Conservation (phyloP, 139 green algal species). For the Chlamydomonas applanata region DNA sequence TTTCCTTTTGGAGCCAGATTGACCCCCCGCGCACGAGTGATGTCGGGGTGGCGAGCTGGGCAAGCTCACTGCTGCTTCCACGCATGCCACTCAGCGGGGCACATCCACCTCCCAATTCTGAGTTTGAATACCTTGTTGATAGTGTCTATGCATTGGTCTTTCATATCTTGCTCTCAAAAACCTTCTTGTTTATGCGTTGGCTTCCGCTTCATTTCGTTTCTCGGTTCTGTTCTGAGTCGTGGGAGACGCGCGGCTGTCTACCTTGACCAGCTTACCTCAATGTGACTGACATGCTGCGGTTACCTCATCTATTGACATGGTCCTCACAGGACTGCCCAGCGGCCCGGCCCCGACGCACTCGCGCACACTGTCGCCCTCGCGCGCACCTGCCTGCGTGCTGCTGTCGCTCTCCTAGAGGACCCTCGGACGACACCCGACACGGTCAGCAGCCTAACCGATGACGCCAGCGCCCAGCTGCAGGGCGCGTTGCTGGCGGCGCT, state of each 20-base stretch:
- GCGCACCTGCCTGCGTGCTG: neutral
- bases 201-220: too few species aligned
- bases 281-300: too few species aligned
- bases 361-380: slow-evolving; percentile 22
- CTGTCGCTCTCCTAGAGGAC: neutral
- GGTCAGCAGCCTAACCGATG: neutral
- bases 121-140: too few species aligned
- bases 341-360: neutral
- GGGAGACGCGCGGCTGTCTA: too few species aligned
- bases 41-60: too few species aligned
- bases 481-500: neutral
- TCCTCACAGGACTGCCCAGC: slow-evolving; percentile 18
- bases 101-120: neutral
- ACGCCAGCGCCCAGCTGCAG: slow-evolving; percentile 14
- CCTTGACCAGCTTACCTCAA: too few species aligned
- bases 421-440: neutral
- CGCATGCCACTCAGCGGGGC: neutral
- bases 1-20: slow-evolving; percentile 45
- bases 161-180: too few species aligned
- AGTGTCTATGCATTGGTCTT: too few species aligned
- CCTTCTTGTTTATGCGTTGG: too few species aligned
- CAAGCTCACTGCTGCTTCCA: too few species aligned
- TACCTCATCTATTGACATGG: too few species aligned
- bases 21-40: neutral
- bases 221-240: too few species aligned